Conservation (phyloP, 345 rosid genomes). For the Alliaria petiolata region DNA sequence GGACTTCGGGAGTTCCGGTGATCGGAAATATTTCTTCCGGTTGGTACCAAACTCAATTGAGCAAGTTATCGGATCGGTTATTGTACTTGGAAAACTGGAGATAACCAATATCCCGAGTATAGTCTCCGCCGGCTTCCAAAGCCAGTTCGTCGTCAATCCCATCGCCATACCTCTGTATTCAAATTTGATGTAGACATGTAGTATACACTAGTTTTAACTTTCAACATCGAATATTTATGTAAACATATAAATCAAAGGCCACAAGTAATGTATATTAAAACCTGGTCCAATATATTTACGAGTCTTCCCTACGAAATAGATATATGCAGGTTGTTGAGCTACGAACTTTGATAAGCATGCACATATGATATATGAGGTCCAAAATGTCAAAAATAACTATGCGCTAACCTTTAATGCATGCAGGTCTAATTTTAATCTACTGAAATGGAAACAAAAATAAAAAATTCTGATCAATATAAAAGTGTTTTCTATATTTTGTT, state of each 20-base stretch:
- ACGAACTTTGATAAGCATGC: background rate
- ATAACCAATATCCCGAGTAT: constrained; percentile 55
- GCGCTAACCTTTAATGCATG: background rate
- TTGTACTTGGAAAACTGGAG: constrained; percentile 41
- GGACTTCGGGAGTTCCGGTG: constrained; percentile 59
- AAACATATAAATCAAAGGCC: background rate
- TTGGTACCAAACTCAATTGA: constrained; percentile 71
- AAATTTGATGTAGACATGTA: background rate
- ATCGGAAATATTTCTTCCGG: constrained; percentile 73
- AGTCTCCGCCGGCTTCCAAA: constrained; percentile 66
- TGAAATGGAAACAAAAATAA: too few relatives aligned
- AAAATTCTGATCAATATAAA: background rate
- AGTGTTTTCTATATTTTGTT: background rate
- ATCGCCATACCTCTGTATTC: constrained; percentile 51
- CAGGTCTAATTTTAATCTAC: background rate
- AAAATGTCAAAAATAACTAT: too few relatives aligned
- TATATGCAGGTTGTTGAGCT: background rate
- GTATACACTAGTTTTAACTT: background rate
- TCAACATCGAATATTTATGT: background rate
- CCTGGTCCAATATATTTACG: background rate
- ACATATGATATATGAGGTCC: too few relatives aligned
- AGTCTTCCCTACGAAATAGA: background rate
- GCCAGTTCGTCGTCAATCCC: constrained; percentile 51
- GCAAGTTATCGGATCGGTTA: constrained; percentile 37
- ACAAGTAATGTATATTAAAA: background rate